Evolutionary conservation across 805 yeast species (phyloP).

Genomic region (Ogataea corticis): DNA sequence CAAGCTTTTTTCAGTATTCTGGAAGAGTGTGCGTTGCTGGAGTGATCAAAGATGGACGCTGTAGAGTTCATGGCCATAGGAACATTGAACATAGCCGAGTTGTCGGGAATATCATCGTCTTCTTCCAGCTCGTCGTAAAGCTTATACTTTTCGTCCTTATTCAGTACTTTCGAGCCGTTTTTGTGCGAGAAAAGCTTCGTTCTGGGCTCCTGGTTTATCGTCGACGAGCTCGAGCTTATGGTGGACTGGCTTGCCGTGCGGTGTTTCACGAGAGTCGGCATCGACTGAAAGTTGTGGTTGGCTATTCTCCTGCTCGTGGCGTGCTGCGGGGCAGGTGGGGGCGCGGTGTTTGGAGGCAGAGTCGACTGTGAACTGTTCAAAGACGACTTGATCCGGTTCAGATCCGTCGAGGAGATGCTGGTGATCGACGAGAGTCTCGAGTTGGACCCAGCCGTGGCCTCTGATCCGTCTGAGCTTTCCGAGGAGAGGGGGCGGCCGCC

Average conservation of each 20-base stretch:
- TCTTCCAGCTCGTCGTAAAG: slow-evolving; percentile 32
- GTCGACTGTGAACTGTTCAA: background rate
- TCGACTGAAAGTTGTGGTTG: slow-evolving; percentile 17
- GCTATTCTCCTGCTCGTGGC: slow-evolving; percentile 6
- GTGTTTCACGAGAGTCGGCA: slow-evolving; percentile 16
- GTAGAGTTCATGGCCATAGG: slow-evolving; percentile 46
- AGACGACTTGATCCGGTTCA: slow-evolving; percentile 10
- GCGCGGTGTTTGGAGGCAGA: background rate
- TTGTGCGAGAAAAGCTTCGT: slow-evolving; percentile 5
- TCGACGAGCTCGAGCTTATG: slow-evolving; percentile 11
- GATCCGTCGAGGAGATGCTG: slow-evolving; percentile 24
- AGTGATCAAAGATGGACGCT: slow-evolving; percentile 28
- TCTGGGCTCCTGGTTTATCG: slow-evolving; percentile 9
- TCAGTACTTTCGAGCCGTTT: slow-evolving; percentile 15
- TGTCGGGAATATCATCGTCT: slow-evolving; percentile 41
- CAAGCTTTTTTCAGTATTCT: slow-evolving; percentile 29
- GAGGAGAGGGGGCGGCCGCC: slow-evolving; percentile 19
- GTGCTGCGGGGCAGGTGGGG: slow-evolving; percentile 1
- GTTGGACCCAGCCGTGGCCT: slow-evolving; percentile 15
- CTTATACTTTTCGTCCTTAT: slow-evolving; percentile 30
- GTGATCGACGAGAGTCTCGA: slow-evolving; percentile 29
- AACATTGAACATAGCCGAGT: slow-evolving; percentile 50
- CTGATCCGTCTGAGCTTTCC: slow-evolving; percentile 24
- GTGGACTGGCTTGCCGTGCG: slow-evolving; percentile 13
- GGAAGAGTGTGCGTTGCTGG: slow-evolving; percentile 18